A percentile compares a stretch with the other conserved stretches of the same genome.
phyloP scores from a whole-genome alignment of 345 rosid species.

The Salix brachista region DNA sequence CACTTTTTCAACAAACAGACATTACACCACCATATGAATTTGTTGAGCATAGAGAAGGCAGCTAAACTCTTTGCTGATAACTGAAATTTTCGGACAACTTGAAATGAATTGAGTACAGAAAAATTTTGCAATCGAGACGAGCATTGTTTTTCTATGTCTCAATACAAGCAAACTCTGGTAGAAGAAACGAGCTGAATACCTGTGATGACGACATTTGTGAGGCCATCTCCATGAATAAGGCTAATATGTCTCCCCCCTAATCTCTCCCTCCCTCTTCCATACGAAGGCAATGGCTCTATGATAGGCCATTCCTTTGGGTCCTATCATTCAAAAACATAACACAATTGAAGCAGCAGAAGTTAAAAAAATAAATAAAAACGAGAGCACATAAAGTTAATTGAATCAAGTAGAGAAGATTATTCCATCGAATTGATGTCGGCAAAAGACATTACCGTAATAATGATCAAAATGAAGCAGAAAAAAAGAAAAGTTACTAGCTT shows the following conservation, averaged over 20 bases:
- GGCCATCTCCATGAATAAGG: constrained; percentile 92
- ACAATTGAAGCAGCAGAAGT: background rate
- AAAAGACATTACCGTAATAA: background rate
- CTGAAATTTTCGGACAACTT: background rate
- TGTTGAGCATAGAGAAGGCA: background rate
- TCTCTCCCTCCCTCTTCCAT: constrained; percentile 99
- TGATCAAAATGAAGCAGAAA: background rate
- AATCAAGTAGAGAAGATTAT: background rate
- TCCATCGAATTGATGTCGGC: background rate
- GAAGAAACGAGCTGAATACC: constrained; percentile 33
- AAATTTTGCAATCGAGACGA: background rate
- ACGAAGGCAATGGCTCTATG: constrained; percentile 85
- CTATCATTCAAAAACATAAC: constrained; percentile 36
- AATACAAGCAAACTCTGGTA: background rate
- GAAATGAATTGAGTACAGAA: background rate
- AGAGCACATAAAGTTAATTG: background rate
- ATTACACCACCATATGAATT: background rate
- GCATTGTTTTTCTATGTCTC: background rate
- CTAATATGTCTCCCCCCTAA: constrained; percentile 93
- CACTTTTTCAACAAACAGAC: background rate
- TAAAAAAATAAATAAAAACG: background rate
- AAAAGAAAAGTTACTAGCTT: background rate
- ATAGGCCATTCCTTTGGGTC: constrained; percentile 86
- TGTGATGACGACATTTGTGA: constrained; percentile 81
- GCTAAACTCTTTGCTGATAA: background rate